These are phyloP conservation scores for Colletotrichum tropicale DNA, from an alignment of 2,329 filamentous ascomycete genomes.

Conservation along the genomic window DNA sequence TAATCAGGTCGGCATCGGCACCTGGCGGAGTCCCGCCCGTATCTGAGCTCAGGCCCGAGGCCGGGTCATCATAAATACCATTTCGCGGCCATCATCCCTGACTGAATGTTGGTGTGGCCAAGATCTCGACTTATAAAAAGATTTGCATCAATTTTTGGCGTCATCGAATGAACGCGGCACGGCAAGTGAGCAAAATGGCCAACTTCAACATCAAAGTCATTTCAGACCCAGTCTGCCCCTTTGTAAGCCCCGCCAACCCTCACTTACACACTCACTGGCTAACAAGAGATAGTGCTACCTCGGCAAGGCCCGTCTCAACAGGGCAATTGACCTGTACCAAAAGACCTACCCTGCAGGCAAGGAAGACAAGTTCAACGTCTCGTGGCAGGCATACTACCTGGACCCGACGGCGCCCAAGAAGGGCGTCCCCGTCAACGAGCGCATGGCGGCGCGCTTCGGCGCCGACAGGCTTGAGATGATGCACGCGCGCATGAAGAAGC, in stretches of 20 bases:
- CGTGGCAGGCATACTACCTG: conserved; percentile 83
- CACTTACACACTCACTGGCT: conserved; percentile 8
- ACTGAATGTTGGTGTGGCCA: neutral
- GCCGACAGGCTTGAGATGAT: conserved; percentile 63
- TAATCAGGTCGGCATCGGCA: conserved; percentile 10
- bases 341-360: conserved; percentile 60
- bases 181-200: conserved; percentile 57
- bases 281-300: conserved; percentile 69
- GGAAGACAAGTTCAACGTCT: conserved; percentile 72
- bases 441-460: conserved; percentile 71
- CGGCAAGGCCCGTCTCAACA: conserved; percentile 76
- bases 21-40: conserved; percentile 13
- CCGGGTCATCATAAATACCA: neutral
- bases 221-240: conserved; percentile 82
- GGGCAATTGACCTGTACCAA: conserved; percentile 72
- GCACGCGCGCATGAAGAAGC: conserved; percentile 56
- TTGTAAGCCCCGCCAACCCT: conserved; percentile 34
- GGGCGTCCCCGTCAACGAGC: conserved; percentile 50
- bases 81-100: neutral
- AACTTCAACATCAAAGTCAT: conserved; percentile 79
- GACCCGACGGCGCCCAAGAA: conserved; percentile 64
- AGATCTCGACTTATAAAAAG: no score
- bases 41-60: neutral
- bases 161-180: conserved; percentile 4
- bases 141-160: neutral